These are phyloP conservation scores for Verbascum thapsus DNA, from an alignment of 257 asterid genomes.

Conservation along the genomic window DNA sequence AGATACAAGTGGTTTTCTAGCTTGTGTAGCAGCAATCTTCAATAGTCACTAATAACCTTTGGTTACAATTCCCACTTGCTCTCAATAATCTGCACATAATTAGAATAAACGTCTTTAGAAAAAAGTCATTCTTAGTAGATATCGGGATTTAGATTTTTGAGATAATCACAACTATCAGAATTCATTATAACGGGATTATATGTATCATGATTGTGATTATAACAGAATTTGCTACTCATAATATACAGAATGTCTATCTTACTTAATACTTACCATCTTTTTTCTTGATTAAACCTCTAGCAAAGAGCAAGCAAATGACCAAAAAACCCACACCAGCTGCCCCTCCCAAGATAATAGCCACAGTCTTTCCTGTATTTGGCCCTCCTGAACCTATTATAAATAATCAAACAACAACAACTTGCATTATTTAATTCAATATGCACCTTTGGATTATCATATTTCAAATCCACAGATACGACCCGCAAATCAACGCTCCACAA, in stretches of 20 bases:
- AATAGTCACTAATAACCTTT: constrained; percentile 23
- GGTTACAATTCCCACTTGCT: constrained; percentile 14
- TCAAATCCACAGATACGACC: constrained; percentile 39
- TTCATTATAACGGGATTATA: too few relatives aligned
- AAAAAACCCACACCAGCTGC: constrained; percentile 98
- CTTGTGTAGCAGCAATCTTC: constrained; percentile 39
- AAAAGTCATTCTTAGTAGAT: too few relatives aligned
- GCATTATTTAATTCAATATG: constrained; percentile 30
- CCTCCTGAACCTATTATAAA: constrained; percentile 73
- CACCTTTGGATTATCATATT: constrained; percentile 21
- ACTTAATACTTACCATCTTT: constrained; percentile 67
- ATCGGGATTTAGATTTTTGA: too few relatives aligned
- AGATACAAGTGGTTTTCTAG: constrained; percentile 33
- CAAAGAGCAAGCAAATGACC: constrained; percentile 79
- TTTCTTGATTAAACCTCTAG: constrained; percentile 73
- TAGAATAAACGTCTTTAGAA: not conserved
- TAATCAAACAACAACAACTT: constrained; percentile 32
- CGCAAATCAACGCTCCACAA: constrained; percentile 59
- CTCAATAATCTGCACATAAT: constrained; percentile 46
- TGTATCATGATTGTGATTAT: too few relatives aligned
- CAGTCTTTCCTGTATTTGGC: constrained; percentile 82
- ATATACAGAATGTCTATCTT: not conserved
- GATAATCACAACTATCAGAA: too few relatives aligned
- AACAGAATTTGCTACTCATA: too few relatives aligned
- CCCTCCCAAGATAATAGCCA: constrained; percentile 97